Conservation (phyloP, 345 rosid species). For the Murraya koenigii region DNA sequence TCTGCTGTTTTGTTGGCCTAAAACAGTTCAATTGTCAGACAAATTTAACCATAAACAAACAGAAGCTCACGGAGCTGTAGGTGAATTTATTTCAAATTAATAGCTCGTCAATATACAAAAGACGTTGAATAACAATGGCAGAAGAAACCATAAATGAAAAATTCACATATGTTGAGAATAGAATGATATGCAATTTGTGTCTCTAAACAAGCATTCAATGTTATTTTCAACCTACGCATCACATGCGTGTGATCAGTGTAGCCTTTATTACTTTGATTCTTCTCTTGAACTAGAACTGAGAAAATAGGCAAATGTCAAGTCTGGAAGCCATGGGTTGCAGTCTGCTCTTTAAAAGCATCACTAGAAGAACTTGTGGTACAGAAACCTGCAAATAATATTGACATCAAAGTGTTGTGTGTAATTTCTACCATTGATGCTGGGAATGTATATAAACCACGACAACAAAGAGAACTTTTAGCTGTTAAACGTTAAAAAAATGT, state of each 20-base stretch:
- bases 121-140: background rate
- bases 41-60: background rate
- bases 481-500: background rate
- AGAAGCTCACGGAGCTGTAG: background rate
- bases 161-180: background rate
- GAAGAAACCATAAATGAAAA: background rate
- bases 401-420: background rate
- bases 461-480: background rate
- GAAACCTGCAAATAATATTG: slow-evolving; percentile 3
- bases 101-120: background rate
- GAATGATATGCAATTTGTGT: background rate
- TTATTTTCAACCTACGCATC: background rate
- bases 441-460: background rate
- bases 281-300: too few relatives aligned
- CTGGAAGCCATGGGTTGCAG: background rate
- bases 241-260: background rate
- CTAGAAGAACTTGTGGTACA: background rate
- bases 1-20: background rate
- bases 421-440: background rate
- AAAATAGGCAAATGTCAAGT: background rate
- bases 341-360: background rate
- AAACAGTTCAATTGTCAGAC: background rate
- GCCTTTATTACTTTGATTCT: background rate
- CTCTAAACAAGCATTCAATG: background rate
- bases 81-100: background rate